Evolutionary conservation across 352 stramenopile species (phyloP).

Genomic region (Globisporangium okanoganense): DNA sequence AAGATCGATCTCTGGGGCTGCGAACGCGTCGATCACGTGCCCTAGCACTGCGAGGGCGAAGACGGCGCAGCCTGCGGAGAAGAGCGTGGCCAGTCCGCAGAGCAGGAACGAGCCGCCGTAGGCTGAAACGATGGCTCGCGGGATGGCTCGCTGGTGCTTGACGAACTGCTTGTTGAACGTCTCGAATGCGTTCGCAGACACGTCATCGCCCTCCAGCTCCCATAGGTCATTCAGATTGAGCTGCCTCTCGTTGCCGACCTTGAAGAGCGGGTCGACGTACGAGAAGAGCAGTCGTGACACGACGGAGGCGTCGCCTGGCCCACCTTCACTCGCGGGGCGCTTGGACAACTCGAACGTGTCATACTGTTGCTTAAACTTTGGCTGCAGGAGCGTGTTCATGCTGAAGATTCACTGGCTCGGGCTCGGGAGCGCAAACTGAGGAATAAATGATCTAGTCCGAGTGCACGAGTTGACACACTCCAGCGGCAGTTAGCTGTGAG

Average conservation of each 20-base stretch:
- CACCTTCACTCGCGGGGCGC: too few relatives aligned
- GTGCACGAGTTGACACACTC: too few relatives aligned
- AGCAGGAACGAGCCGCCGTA: constrained; percentile 27
- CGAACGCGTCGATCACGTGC: constrained; percentile 37
- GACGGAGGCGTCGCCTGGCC: too few relatives aligned
- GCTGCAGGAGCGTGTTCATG: too few relatives aligned
- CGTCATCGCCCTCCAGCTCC: constrained; percentile 29
- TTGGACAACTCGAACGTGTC: too few relatives aligned
- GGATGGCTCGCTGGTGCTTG: constrained; percentile 19
- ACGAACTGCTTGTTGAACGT: constrained; percentile 22
- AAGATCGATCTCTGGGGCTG: constrained; percentile 21
- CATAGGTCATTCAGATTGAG: constrained; percentile 40
- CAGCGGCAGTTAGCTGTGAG: too few relatives aligned
- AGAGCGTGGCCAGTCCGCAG: constrained; percentile 25
- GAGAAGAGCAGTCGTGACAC: constrained; percentile 44
- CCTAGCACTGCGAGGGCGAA: constrained; percentile 41
- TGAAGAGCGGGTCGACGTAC: constrained; percentile 39
- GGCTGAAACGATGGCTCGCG: constrained; percentile 16
- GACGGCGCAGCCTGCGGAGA: constrained; percentile 27
- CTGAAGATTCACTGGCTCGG: too few relatives aligned
- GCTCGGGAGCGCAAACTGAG: too few relatives aligned
- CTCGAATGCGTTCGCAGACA: constrained; percentile 21
- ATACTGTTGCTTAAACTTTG: too few relatives aligned
- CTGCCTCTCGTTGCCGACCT: constrained; percentile 33
- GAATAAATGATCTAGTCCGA: too few relatives aligned